These are phyloP conservation scores for Paspalum vaginatum DNA, from an alignment of 176 grass and related monocot genomes.

Conservation along the genomic window DNA sequence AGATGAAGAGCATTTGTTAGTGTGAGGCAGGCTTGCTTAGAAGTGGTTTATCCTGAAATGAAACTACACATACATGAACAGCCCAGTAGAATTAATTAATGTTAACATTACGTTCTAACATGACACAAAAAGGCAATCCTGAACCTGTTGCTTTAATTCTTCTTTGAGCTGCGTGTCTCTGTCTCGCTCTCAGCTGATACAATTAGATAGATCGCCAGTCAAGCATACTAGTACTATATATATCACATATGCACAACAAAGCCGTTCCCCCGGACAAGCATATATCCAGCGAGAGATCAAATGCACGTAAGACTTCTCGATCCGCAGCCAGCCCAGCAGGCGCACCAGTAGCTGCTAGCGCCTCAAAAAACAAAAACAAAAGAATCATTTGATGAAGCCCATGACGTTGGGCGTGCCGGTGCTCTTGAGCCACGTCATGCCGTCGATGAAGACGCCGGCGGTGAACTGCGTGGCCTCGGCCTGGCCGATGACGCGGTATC, in stretches of 20 bases:
- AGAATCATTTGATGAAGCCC: constrained; percentile 58
- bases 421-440: constrained; percentile 57
- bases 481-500: constrained; percentile 70
- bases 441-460: constrained; percentile 52
- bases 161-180: not conserved
- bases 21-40: not conserved
- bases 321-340: too few species aligned
- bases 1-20: not conserved
- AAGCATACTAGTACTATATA: too few species aligned
- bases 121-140: not conserved
- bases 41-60: not conserved
- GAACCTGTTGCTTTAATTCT: not conserved
- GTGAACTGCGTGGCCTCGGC: constrained; percentile 70
- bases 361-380: not conserved
- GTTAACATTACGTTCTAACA: not conserved
- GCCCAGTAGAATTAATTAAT: not conserved
- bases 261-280: too few species aligned
- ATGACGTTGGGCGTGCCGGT: constrained; percentile 59
- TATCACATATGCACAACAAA: too few species aligned
- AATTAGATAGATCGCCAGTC: too few species aligned
- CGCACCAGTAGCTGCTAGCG: not conserved
- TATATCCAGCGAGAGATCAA: too few species aligned
- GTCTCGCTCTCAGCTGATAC: not conserved
- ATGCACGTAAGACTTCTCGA: too few species aligned
- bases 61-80: not conserved